A percentile compares a stretch with the other conserved stretches of the same genome.
Evolutionary conservation across 2,329 filamentous ascomycete genomes (phyloP).

Genomic region (Grosmannia clavigera): DNA sequence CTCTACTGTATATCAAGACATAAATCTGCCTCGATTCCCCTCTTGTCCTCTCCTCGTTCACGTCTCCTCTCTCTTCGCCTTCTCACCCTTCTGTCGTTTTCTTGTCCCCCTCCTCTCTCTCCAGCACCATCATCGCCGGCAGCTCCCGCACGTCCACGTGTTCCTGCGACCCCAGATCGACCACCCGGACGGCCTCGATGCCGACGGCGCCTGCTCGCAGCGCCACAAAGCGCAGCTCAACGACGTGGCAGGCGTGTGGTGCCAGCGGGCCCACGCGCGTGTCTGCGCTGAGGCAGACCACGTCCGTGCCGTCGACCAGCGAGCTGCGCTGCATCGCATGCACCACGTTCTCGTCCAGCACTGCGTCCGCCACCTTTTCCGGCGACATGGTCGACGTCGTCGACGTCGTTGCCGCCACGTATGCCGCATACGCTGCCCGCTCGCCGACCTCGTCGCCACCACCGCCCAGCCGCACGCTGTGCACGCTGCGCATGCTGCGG

Average conservation of each 20-base stretch:
- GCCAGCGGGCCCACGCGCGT: constrained; percentile 60
- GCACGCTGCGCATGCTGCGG: background rate
- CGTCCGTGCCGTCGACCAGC: constrained; percentile 48
- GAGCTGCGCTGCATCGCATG: constrained; percentile 59
- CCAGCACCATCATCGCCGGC: constrained; percentile 49
- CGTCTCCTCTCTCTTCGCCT: background rate
- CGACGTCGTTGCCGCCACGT: background rate
- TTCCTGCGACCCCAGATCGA: constrained; percentile 63
- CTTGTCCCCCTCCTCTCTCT: background rate
- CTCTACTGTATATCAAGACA: background rate
- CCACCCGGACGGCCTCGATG: constrained; percentile 60
- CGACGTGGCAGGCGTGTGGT: constrained; percentile 60
- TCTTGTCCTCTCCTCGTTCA: background rate
- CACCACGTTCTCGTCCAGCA: constrained; percentile 59
- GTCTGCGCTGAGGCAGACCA: constrained; percentile 62
- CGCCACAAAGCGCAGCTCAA: constrained; percentile 60
- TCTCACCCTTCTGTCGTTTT: background rate
- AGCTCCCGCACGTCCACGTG: constrained; percentile 66
- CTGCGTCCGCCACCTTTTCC: constrained; percentile 44
- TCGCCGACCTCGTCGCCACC: too few species aligned
- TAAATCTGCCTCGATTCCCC: background rate
- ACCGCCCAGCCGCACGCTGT: background rate
- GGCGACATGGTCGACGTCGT: background rate
- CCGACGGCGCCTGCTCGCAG: constrained; percentile 52
- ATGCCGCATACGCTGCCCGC: too few species aligned